These are phyloP conservation scores for Cryomyces minteri DNA, from an alignment of 495 filamentous ascomycete genomes.

Conservation along the genomic window DNA sequence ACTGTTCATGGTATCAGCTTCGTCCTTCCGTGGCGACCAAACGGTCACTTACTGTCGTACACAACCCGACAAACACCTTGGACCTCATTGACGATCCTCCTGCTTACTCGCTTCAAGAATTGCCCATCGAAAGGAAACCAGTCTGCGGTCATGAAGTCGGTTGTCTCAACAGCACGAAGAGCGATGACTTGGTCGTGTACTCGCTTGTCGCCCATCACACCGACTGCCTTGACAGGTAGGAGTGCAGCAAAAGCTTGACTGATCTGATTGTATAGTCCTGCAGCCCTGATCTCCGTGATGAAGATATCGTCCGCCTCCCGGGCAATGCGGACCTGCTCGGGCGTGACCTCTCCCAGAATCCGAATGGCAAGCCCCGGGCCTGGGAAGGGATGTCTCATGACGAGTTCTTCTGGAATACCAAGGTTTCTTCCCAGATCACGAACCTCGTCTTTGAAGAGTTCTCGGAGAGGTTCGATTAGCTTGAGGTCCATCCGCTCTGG, in stretches of 20 bases:
- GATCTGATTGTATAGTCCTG: conserved; percentile 69
- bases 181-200: conserved; percentile 38
- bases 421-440: conserved; percentile 60
- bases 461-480: conserved; percentile 62
- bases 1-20: conserved; percentile 17
- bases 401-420: conserved; percentile 56
- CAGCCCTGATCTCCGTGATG: conserved; percentile 67
- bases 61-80: conserved; percentile 49
- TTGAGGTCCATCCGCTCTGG: conserved; percentile 40
- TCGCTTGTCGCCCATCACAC: conserved; percentile 64
- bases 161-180: conserved; percentile 57
- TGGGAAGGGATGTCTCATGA: conserved; percentile 74
- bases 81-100: conserved; percentile 72
- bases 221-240: conserved; percentile 50
- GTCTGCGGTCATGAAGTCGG: conserved; percentile 73
- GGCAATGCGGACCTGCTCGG: conserved; percentile 60
- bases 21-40: not conserved
- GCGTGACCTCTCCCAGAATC: conserved; percentile 74
- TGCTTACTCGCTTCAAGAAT: conserved; percentile 50
- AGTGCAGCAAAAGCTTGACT: conserved; percentile 74
- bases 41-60: conserved; percentile 25
- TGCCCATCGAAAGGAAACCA: conserved; percentile 45
- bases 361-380: conserved; percentile 79
- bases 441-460: conserved; percentile 75
- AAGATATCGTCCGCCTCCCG: conserved; percentile 76